Percentiles rank a stretch among this genome's conserved stretches.
Evolutionary conservation across 148 eudicot species (phyloP).

Genomic region (Rheum nobile): DNA sequence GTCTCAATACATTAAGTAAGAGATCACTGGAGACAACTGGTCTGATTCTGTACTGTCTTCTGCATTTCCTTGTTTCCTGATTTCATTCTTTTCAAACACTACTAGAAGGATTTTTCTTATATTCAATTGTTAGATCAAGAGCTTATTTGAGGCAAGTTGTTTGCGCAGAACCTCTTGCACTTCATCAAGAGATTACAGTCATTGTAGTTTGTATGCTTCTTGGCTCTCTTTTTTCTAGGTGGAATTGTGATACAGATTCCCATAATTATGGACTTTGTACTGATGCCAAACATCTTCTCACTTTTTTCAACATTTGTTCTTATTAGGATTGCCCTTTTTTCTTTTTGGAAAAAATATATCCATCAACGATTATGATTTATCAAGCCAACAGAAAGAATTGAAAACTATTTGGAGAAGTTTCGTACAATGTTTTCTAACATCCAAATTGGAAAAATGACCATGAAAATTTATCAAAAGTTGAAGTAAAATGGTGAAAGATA

Average conservation of each 20-base stretch:
- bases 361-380: no score
- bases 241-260: background rate
- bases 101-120: conserved; percentile 2
- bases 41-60: background rate
- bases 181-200: background rate
- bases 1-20: conserved; percentile 66
- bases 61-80: background rate
- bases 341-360: background rate
- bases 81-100: background rate
- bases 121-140: background rate
- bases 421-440: no score
- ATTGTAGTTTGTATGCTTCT: background rate
- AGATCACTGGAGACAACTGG: background rate
- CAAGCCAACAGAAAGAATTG: no score
- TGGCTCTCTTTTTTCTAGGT: background rate
- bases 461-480: no score
- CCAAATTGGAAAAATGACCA: no score
- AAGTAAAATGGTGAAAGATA: no score
- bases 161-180: background rate
- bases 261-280: background rate
- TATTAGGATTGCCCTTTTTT: background rate
- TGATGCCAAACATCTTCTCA: background rate
- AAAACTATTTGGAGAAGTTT: no score
- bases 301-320: background rate
- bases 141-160: background rate